Evolutionary conservation across 805 yeast genomes (phyloP).

Genomic region (Sungouiozyma intestinalis): DNA sequence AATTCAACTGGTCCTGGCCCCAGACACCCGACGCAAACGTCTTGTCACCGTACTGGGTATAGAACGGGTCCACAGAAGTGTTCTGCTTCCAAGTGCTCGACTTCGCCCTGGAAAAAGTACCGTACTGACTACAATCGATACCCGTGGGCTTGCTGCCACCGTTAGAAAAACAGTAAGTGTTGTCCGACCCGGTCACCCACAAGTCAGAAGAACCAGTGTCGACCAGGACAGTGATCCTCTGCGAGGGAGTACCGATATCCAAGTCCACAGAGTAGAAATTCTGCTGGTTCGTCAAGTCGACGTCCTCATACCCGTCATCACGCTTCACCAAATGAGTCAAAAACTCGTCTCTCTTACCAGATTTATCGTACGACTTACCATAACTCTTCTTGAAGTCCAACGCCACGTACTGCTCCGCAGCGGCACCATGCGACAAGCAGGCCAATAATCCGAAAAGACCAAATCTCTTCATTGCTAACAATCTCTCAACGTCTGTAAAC

Average conservation of each 20-base stretch:
- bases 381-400: conserved; percentile 15
- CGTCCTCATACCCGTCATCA: conserved; percentile 6
- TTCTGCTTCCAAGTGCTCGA: conserved; percentile 30
- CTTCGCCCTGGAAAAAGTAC: conserved; percentile 28
- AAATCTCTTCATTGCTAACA: background rate
- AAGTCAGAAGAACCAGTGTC: conserved; percentile 70
- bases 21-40: conserved; percentile 40
- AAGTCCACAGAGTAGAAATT: conserved; percentile 35
- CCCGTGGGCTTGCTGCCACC: background rate
- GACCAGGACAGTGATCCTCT: conserved; percentile 32
- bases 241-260: conserved; percentile 36
- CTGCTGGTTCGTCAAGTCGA: conserved; percentile 27
- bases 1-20: conserved; percentile 34
- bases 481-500: too few species aligned
- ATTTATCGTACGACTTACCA: conserved; percentile 10
- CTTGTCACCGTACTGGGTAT: conserved; percentile 42
- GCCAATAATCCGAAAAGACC: background rate
- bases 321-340: conserved; percentile 7
- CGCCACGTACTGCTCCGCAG: conserved; percentile 1
- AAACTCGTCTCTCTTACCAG: conserved; percentile 3
- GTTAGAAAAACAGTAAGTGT: conserved; percentile 19
- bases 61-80: conserved; percentile 28
- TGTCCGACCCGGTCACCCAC: conserved; percentile 35
- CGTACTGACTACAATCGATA: conserved; percentile 30
- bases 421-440: background rate